A percentile compares a stretch with the other conserved stretches of the same genome.
Evolutionary conservation across 2,329 filamentous ascomycete genomes (phyloP).

Genomic region (Colletotrichum gigasporum): DNA sequence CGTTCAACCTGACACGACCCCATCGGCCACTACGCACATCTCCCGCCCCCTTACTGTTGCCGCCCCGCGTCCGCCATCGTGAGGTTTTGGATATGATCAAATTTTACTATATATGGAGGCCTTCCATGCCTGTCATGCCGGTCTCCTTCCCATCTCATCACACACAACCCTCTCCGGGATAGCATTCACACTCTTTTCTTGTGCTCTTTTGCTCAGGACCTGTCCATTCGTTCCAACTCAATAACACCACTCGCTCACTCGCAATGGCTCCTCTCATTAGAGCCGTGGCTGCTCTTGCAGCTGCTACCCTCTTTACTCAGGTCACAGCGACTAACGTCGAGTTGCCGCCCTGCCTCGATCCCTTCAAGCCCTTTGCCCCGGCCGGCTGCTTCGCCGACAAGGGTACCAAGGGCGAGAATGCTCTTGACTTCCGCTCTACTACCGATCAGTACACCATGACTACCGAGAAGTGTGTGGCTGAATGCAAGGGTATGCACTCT

Average conservation of each 20-base stretch:
- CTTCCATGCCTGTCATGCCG: slow-evolving; percentile 7
- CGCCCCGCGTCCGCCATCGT: not conserved
- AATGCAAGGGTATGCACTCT: slow-evolving; percentile 55
- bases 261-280: slow-evolving; percentile 43
- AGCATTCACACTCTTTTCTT: slow-evolving; percentile 29
- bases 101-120: slow-evolving; percentile 24
- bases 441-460: slow-evolving; percentile 53
- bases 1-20: slow-evolving; percentile 19
- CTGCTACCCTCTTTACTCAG: slow-evolving; percentile 46
- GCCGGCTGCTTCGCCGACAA: slow-evolving; percentile 57
- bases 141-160: not conserved
- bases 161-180: slow-evolving; percentile 22
- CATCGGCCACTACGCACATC: slow-evolving; percentile 11
- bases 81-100: slow-evolving; percentile 5
- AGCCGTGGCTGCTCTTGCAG: slow-evolving; percentile 47
- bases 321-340: slow-evolving; percentile 53
- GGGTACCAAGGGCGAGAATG: slow-evolving; percentile 32
- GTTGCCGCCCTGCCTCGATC: slow-evolving; percentile 53
- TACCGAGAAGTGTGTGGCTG: slow-evolving; percentile 55
- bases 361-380: slow-evolving; percentile 58
- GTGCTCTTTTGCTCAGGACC: slow-evolving; percentile 35
- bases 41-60: slow-evolving; percentile 2
- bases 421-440: slow-evolving; percentile 53
- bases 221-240: slow-evolving; percentile 24
- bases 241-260: slow-evolving; percentile 27